Conservation (phyloP, 2,329 filamentous ascomycete genomes). For the Claviceps lovelessii region DNA sequence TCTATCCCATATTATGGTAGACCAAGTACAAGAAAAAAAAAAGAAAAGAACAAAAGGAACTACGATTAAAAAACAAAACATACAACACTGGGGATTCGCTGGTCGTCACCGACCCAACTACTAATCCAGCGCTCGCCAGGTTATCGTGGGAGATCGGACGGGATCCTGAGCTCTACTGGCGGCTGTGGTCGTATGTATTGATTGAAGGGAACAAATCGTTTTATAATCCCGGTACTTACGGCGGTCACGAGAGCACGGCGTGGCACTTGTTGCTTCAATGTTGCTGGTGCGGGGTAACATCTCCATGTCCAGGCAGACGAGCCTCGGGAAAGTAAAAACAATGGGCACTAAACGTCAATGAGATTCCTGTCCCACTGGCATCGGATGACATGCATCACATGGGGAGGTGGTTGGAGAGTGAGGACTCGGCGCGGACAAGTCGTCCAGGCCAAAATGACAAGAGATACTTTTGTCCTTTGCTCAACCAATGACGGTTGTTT, state of each 20-base stretch:
- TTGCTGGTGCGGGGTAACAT: too few species aligned
- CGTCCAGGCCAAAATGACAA: too few species aligned
- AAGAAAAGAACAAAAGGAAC: background rate
- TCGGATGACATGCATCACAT: too few species aligned
- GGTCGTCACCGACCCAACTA: constrained; percentile 3
- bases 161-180: constrained; percentile 1
- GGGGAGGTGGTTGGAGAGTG: too few species aligned
- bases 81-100: constrained; percentile 3
- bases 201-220: accelerated
- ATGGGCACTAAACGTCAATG: too few species aligned
- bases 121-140: constrained; percentile 1
- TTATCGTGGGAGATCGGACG: constrained; percentile 2
- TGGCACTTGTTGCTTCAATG: background rate
- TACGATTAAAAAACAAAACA: background rate
- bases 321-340: too few species aligned
- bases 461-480: too few species aligned
- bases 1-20: background rate
- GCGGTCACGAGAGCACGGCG: background rate
- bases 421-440: too few species aligned
- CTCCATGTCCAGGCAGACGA: too few species aligned
- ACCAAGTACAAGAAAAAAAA: background rate
- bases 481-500: too few species aligned
- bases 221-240: background rate
- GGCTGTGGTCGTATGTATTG: constrained; percentile 1
- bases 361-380: too few species aligned